Evolutionary conservation across 1,139 yeast genomes (phyloP).

Genomic region (Sugiyamaella xylanicola): DNA sequence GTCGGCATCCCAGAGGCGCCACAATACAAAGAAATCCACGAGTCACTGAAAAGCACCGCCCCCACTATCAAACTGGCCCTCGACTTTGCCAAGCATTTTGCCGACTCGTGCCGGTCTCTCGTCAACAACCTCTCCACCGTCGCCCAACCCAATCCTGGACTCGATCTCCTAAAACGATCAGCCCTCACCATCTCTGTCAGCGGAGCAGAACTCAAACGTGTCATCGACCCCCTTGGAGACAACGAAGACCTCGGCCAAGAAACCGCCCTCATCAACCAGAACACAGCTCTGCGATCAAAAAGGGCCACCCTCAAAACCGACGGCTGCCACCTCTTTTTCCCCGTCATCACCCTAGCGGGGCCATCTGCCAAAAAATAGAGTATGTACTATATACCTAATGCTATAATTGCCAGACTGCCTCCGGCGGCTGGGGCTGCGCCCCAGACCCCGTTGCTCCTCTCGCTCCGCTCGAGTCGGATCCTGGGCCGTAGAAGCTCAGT

Average conservation of each 20-base stretch:
- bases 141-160: constrained; percentile 34
- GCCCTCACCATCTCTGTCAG: constrained; percentile 39
- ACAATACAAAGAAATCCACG: constrained; percentile 40
- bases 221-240: constrained; percentile 20
- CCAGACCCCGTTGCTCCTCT: neutral
- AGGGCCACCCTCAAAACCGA: constrained; percentile 27
- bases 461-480: neutral
- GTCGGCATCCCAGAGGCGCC: constrained; percentile 80
- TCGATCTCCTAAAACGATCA: constrained; percentile 39
- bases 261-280: constrained; percentile 16
- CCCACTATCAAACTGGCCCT: constrained; percentile 24
- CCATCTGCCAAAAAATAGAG: constrained; percentile 4
- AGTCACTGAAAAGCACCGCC: constrained; percentile 14
- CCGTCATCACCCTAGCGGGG: constrained; percentile 32
- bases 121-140: constrained; percentile 31
- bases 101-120: constrained; percentile 28
- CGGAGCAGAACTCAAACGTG: constrained; percentile 22
- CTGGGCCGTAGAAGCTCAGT: neutral
- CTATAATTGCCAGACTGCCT: neutral
- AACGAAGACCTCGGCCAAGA: constrained; percentile 5
- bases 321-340: constrained; percentile 42
- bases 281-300: constrained; percentile 15
- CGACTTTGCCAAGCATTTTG: constrained; percentile 27
- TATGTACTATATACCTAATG: neutral
- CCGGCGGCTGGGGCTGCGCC: constrained; percentile 9